Percentiles rank a stretch among this genome's conserved stretches.
These are phyloP conservation scores for Quercus phellos DNA, from an alignment of 331 rosid species.

Conservation along the genomic window DNA sequence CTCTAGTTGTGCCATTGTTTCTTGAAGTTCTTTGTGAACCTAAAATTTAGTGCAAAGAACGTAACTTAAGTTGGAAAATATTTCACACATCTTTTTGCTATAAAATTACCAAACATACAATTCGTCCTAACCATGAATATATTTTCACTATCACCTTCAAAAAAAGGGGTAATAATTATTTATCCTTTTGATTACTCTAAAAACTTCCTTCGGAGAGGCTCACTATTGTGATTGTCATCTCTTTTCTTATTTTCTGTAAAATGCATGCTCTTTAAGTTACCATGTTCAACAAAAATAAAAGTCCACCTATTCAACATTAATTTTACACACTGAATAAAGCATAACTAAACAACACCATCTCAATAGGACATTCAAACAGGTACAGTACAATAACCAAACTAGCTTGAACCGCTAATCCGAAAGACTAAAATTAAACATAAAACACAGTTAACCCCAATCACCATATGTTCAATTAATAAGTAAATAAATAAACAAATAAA, in stretches of 20 bases:
- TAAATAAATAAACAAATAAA: not conserved
- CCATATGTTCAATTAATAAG: too few species aligned
- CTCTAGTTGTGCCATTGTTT: conserved; percentile 72
- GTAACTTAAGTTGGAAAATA: not conserved
- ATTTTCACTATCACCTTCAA: not conserved
- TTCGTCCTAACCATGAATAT: not conserved
- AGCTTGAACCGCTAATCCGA: not conserved
- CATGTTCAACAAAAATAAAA: not conserved
- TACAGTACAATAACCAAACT: not conserved
- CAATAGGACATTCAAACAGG: not conserved
- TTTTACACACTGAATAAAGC: not conserved
- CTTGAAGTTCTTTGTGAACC: conserved; percentile 92
- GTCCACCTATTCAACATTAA: not conserved
- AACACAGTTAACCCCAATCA: not conserved
- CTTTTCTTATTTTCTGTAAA: too few species aligned
- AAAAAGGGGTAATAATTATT: not conserved
- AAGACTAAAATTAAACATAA: not conserved
- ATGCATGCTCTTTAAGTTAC: too few species aligned
- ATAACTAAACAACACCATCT: not conserved
- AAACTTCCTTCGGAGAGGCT: not conserved
- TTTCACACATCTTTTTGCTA: not conserved
- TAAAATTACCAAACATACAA: not conserved
- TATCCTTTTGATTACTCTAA: not conserved
- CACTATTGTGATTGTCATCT: not conserved
- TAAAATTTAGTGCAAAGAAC: conserved; percentile 12